These are phyloP conservation scores for Coemansia sp. DNA, from an alignment of 192 early-diverging fungal genomes.

Conservation along the genomic window DNA sequence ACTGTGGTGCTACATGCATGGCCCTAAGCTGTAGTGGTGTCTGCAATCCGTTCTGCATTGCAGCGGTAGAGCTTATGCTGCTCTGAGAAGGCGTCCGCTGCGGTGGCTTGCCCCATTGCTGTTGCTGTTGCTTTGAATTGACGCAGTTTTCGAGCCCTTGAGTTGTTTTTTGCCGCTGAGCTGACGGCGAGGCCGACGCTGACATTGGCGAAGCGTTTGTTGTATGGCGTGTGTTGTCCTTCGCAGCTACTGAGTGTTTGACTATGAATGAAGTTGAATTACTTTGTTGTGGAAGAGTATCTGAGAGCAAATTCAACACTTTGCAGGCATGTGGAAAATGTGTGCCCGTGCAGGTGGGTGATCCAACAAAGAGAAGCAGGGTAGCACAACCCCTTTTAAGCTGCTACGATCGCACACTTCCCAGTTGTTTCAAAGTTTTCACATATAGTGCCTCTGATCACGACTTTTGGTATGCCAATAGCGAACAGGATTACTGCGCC, in stretches of 20 bases:
- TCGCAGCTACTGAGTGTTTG: not conserved
- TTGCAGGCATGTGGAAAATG: not conserved
- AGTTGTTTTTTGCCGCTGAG: not conserved
- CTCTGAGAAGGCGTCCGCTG: constrained; percentile 24
- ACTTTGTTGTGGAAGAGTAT: not conserved
- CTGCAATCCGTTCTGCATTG: constrained; percentile 3
- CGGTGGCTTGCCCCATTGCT: not conserved
- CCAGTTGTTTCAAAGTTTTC: not conserved
- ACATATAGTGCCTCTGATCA: not conserved
- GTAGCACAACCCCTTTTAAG: not conserved
- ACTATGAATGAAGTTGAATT: not conserved
- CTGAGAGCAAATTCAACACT: not conserved
- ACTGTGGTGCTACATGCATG: not conserved
- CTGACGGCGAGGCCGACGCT: constrained; percentile 3
- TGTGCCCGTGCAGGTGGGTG: not conserved
- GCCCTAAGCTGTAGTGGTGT: constrained; percentile 5
- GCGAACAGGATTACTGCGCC: not conserved
- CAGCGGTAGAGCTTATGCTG: constrained; percentile 14
- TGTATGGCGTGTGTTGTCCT: not conserved
- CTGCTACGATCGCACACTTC: not conserved
- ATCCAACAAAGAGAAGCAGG: not conserved
- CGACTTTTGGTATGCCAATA: not conserved
- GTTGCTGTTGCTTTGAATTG: constrained; percentile 10
- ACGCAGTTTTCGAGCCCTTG: not conserved
- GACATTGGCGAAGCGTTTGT: constrained; percentile 3